These are phyloP conservation scores for Gardenia jasminoides DNA, from an alignment of 257 asterid species.

Conservation along the genomic window DNA sequence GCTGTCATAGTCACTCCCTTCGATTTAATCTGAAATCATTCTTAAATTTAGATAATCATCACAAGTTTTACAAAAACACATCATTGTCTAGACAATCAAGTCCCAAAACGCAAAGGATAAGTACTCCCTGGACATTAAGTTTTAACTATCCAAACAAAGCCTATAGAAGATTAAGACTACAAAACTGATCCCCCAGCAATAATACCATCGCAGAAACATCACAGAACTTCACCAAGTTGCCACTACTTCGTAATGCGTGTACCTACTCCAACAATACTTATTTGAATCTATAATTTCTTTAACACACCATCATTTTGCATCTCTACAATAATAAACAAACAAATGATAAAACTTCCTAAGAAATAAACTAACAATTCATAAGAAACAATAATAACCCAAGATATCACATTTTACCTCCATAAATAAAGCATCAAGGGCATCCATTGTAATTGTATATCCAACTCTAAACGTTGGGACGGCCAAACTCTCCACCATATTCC, in stretches of 20 bases:
- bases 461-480: constrained; percentile 77
- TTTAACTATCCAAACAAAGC: no score
- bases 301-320: no score
- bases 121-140: no score
- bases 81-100: background rate
- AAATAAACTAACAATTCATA: background rate
- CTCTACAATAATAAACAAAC: background rate
- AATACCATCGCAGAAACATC: no score
- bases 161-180: no score
- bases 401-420: constrained; percentile 47
- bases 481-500: constrained; percentile 74
- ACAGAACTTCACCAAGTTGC: no score
- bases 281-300: no score
- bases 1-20: constrained; percentile 95
- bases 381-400: background rate
- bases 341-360: background rate
- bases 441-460: constrained; percentile 61
- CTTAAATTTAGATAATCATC: background rate
- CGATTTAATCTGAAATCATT: constrained; percentile 51
- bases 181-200: no score
- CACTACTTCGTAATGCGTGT: no score
- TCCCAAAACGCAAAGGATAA: no score
- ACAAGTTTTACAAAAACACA: background rate
- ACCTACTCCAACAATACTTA: no score
- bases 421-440: constrained; percentile 72